A percentile compares a stretch with the other conserved stretches of the same genome.
phyloP scores from a whole-genome alignment of 768 basidiomycete species.

The Suillus paluster region DNA sequence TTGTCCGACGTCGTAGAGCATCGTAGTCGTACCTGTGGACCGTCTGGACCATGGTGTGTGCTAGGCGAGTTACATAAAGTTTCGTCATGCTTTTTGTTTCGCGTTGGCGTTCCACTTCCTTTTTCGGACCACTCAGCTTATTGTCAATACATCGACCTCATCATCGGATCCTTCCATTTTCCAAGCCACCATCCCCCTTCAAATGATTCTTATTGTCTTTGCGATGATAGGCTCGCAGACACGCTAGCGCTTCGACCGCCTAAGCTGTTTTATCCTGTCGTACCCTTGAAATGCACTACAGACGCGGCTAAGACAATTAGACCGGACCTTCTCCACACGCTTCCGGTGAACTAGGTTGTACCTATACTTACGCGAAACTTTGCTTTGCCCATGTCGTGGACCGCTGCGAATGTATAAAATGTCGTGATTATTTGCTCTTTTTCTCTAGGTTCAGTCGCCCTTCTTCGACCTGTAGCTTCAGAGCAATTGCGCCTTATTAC shows the following conservation, averaged over 20 bases:
- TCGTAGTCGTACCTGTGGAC: not conserved
- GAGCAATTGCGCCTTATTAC: slow-evolving; percentile 6
- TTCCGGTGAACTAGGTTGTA: slow-evolving; percentile 6
- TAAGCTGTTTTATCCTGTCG: not conserved
- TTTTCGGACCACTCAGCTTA: not conserved
- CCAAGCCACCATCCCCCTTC: not conserved
- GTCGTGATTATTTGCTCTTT: not conserved
- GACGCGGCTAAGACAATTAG: not conserved
- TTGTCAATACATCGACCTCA: not conserved
- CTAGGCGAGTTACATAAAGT: not conserved
- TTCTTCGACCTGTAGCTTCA: slow-evolving; percentile 11
- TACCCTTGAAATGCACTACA: not conserved
- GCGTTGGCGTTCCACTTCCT: not conserved
- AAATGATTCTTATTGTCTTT: slow-evolving; percentile 4
- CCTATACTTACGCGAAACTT: not conserved
- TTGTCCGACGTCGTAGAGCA: not conserved
- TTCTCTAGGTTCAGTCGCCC: slow-evolving; percentile 3
- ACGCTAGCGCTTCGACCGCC: not conserved
- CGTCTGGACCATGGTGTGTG: no score
- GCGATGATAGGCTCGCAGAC: not conserved
- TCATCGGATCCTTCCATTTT: not conserved
- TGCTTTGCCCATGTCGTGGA: not conserved
- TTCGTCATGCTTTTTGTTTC: not conserved
- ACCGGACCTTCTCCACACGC: not conserved
- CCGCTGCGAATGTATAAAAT: not conserved